These are phyloP conservation scores for Flaveria trinervia DNA, from an alignment of 129 eudicot genomes.

Conservation along the genomic window DNA sequence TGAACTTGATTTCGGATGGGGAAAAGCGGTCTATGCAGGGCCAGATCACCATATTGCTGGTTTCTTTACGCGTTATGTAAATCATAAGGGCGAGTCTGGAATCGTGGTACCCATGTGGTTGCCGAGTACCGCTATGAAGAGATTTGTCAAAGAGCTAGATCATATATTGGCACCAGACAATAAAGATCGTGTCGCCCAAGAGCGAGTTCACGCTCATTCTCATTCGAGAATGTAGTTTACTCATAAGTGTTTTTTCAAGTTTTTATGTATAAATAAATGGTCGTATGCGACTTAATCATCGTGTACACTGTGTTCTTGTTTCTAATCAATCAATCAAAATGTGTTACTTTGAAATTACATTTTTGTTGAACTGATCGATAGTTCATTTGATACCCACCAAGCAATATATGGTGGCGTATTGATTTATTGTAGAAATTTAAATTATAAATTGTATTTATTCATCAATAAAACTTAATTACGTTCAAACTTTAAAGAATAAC, in stretches of 20 bases:
- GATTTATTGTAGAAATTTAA: no score
- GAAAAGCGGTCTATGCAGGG: conserved; percentile 40
- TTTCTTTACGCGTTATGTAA: conserved; percentile 25
- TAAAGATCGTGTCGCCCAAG: neutral
- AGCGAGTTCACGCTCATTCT: neutral
- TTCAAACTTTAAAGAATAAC: no score
- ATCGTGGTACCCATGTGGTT: neutral
- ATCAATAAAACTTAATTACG: no score
- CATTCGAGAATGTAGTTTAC: neutral
- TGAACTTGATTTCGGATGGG: conserved; percentile 55
- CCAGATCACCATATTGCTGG: conserved; percentile 24
- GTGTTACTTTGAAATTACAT: no score
- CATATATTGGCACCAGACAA: neutral
- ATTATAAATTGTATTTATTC: no score
- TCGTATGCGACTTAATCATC: neutral
- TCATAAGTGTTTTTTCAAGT: neutral
- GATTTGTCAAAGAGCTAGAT: conserved; percentile 3
- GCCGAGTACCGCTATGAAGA: neutral
- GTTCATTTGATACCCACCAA: no score
- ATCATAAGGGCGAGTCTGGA: conserved; percentile 24
- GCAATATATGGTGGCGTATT: no score
- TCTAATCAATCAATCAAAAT: neutral
- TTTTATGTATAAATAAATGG: neutral
- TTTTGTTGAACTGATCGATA: no score
- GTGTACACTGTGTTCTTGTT: neutral